Percentiles rank a stretch among this genome's conserved stretches.
phyloP scores from a whole-genome alignment of 331 rosid species.

The Saraca asoca region DNA sequence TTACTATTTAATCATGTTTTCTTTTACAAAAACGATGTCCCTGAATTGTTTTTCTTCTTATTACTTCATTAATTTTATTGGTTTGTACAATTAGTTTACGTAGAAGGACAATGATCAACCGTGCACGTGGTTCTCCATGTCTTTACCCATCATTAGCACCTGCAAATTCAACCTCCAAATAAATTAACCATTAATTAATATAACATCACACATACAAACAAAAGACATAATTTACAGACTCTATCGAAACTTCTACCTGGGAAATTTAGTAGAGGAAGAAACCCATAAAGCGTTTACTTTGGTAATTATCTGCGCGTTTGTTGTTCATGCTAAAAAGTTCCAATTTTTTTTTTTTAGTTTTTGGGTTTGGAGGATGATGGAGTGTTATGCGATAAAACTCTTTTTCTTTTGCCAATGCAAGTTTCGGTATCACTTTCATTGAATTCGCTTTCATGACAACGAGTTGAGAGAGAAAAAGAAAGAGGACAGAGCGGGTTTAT shows the following conservation, averaged over 20 bases:
- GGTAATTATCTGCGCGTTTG: conserved; percentile 28
- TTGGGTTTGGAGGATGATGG: conserved; percentile 22
- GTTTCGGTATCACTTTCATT: conserved; percentile 56
- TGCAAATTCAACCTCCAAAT: background rate
- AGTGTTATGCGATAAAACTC: conserved; percentile 18
- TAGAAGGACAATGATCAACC: conserved; percentile 63
- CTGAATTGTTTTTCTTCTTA: background rate
- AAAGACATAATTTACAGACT: conserved; percentile 17
- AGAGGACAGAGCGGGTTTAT: conserved; percentile 50
- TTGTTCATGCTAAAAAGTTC: too few species aligned
- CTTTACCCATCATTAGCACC: conserved; percentile 35
- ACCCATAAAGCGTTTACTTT: conserved; percentile 20
- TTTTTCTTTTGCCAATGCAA: conserved; percentile 31
- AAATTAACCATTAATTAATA: conserved; percentile 19
- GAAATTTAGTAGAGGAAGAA: conserved; percentile 22
- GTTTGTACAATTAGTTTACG: conserved; percentile 44
- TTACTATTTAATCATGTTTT: conserved; percentile 24
- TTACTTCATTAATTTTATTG: background rate
- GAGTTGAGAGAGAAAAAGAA: conserved; percentile 61
- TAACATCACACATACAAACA: conserved; percentile 37
- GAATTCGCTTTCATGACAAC: conserved; percentile 65
- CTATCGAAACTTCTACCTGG: conserved; percentile 1
- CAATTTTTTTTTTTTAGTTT: background rate
- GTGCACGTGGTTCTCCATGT: conserved; percentile 69
- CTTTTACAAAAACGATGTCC: conserved; percentile 41